Percentiles rank a stretch among this genome's conserved stretches.
phyloP scores from a whole-genome alignment of 2,329 filamentous ascomycete species.

The Sclerotinia glacialis region DNA sequence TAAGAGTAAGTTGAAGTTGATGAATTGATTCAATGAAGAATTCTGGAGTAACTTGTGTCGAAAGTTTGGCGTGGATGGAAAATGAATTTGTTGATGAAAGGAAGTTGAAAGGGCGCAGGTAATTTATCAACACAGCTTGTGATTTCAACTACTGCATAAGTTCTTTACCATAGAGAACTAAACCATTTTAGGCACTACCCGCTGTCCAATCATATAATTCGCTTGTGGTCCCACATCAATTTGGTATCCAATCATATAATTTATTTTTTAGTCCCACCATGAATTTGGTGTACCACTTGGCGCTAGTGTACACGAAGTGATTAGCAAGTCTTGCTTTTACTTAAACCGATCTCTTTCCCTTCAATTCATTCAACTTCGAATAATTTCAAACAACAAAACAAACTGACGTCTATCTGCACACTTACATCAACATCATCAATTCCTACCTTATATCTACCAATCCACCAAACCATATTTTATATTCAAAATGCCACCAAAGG shows the following conservation, averaged over 20 bases:
- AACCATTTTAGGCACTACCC: not conserved
- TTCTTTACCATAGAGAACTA: too few relatives aligned
- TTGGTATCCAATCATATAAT: not conserved
- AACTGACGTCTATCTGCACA: not conserved
- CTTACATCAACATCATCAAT: conserved; percentile 5
- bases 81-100: not conserved
- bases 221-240: not conserved
- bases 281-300: not conserved
- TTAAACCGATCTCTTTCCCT: conserved; percentile 14
- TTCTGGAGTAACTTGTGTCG: not conserved
- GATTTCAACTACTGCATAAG: too few relatives aligned
- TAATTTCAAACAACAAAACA: conserved; percentile 12
- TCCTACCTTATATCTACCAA: conserved; percentile 36
- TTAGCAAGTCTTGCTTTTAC: not conserved
- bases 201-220: not conserved
- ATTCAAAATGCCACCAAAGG: conserved; percentile 91
- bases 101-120: not conserved
- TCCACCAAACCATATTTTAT: conserved; percentile 31
- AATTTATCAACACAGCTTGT: conserved; percentile 3
- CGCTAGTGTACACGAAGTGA: not conserved
- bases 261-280: not conserved
- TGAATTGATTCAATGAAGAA: not conserved
- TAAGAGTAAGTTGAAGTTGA: conserved; percentile 24
- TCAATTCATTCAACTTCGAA: not conserved
- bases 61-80: conserved; percentile 6